Evolutionary conservation across 257 asterid genomes (phyloP).

Genomic region (Osmanthus fragrans): DNA sequence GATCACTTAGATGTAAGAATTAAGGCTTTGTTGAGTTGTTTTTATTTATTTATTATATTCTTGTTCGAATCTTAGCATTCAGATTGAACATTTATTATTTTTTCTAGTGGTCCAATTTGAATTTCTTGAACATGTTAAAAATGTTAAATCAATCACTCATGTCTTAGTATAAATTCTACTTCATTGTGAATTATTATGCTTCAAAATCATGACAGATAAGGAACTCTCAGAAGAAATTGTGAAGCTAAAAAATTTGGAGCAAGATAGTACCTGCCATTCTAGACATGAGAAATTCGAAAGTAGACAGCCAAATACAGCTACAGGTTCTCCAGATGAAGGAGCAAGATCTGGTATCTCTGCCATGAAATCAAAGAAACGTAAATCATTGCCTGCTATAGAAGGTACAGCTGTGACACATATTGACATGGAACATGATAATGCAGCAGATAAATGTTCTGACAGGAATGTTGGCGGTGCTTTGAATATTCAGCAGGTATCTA

Average conservation of each 20-base stretch:
- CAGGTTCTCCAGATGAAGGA: background rate
- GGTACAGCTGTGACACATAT: constrained; percentile 21
- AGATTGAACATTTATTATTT: background rate
- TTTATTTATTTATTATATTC: background rate
- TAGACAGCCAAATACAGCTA: background rate
- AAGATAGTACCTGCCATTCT: constrained; percentile 20
- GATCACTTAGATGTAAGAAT: background rate
- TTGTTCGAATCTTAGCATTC: background rate
- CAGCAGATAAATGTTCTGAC: constrained; percentile 24
- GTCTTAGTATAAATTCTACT: background rate
- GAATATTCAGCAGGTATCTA: constrained; percentile 39
- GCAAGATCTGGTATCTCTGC: background rate
- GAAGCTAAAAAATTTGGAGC: constrained; percentile 50
- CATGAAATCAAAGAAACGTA: constrained; percentile 41
- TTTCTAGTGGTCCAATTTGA: constrained; percentile 8
- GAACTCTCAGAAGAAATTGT: constrained; percentile 58
- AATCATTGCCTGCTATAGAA: constrained; percentile 25
- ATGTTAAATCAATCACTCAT: background rate
- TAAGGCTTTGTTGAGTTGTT: background rate
- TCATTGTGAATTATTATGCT: constrained; percentile 3
- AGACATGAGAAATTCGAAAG: background rate
- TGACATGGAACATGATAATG: constrained; percentile 27
- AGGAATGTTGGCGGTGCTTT: constrained; percentile 28
- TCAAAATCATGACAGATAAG: constrained; percentile 44
- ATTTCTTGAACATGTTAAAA: background rate